These are phyloP conservation scores for Phoenix roebelenii DNA, from an alignment of 176 grass and related monocot genomes.

Conservation along the genomic window DNA sequence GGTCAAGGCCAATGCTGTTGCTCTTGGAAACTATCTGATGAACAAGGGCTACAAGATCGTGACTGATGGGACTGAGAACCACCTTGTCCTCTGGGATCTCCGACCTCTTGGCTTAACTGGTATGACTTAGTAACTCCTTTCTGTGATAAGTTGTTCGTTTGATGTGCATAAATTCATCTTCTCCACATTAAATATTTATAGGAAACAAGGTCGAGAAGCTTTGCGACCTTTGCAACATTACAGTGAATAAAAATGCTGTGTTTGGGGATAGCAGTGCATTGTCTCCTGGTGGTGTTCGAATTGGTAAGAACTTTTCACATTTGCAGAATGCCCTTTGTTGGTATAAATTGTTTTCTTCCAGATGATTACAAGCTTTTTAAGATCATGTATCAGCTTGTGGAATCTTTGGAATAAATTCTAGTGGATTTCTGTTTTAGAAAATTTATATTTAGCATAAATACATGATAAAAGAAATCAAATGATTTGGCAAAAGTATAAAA, in stretches of 20 bases:
- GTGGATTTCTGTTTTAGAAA: too few relatives aligned
- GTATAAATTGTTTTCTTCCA: too few relatives aligned
- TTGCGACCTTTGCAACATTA: conserved; percentile 89
- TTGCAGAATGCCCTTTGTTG: conserved; percentile 8
- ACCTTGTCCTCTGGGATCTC: conserved; percentile 98
- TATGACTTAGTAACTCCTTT: conserved; percentile 20
- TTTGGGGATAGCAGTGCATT: conserved; percentile 98
- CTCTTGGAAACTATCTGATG: conserved; percentile 89
- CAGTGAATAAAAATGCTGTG: conserved; percentile 96
- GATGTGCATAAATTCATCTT: neutral
- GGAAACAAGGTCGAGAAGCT: conserved; percentile 98
- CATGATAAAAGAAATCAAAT: too few relatives aligned
- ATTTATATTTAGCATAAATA: too few relatives aligned
- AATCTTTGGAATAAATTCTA: too few relatives aligned
- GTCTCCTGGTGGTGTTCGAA: conserved; percentile 82
- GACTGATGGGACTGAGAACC: conserved; percentile 95
- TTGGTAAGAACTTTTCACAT: conserved; percentile 46
- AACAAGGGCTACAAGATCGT: conserved; percentile 98
- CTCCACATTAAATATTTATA: conserved; percentile 12
- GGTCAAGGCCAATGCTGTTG: conserved; percentile 87
- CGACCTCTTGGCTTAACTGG: conserved; percentile 95
- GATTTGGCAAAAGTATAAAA: too few relatives aligned
- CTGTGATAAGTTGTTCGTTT: neutral
- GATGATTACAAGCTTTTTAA: too few relatives aligned
- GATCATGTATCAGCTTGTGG: too few relatives aligned